Base-by-base conservation (phyloP, 495 filamentous ascomycete genomes). In the Hypoxylon fragiforme region DNA sequence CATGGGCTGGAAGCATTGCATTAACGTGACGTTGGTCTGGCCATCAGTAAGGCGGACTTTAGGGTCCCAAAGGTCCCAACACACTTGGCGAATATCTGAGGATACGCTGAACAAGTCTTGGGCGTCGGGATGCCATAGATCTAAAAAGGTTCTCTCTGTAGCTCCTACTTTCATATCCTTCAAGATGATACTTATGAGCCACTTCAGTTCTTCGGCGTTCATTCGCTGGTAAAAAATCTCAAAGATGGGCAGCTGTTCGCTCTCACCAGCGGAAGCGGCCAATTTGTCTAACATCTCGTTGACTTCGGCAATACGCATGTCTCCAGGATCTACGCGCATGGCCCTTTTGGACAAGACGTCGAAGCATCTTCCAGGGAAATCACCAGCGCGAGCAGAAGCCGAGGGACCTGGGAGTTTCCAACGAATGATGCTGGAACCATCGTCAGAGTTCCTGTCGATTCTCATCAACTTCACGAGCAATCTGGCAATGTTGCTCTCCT, bases 111-210 rank as follows among this genome's bases (percentile, higher is more conserved):
- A 97, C 14, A 97, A 72, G 32, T 78, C 86, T 67, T 95, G 92
- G 1, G 86, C 95, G 68, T 97, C 91, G 0, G 90, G 89, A 70
- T 98, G 94, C 92, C 91, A 97, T 38, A 92, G 72, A 26, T 92
- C 81, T 50, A 98, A 84, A 55, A 97, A 82, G 0, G 94, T 96
- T 68, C 90, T 89, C 71, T 97, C 95, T 0, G 91, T 91, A 8
- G 95, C 95, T 3, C 95, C 94, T n/a, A 98, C 83, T 70, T 92
- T 97, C 94, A 97, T 96, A 67, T 96, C 90, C 44, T 90, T 89
- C 26, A 98, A 77, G 34, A 97, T 91, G 47, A 98, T 97, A 3
- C 94, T 86, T 48, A 97, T 87, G 44, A 97, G 72, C 94, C 94
- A 98, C 78, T 86, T 86, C 28, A 98, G 68, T 72, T 98, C 94